Conservation (phyloP, 306 rosid species). For the Pyrus bretschneideri region DNA sequence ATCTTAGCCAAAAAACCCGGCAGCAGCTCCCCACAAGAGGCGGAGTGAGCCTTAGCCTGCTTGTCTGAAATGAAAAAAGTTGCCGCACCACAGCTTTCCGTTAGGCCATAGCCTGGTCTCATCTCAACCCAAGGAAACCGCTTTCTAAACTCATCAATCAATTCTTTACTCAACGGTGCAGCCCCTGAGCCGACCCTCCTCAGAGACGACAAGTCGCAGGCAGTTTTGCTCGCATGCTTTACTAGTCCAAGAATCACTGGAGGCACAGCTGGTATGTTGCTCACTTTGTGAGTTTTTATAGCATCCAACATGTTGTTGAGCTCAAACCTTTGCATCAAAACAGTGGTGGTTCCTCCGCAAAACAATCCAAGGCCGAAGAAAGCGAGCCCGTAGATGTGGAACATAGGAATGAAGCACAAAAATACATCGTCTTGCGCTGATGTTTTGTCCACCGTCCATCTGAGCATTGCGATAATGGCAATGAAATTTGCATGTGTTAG, state of each 20-base stretch:
- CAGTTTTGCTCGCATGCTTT: constrained; percentile 37
- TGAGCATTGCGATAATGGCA: constrained; percentile 33
- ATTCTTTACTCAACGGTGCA: constrained; percentile 76
- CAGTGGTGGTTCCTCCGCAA: constrained; percentile 45
- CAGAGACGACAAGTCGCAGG: constrained; percentile 46
- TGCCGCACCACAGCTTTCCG: constrained; percentile 62
- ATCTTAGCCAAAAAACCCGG: constrained; percentile 66
- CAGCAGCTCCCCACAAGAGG: constrained; percentile 50
- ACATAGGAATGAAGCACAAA: constrained; percentile 83
- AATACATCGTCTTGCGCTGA: constrained; percentile 49
- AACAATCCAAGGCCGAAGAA: constrained; percentile 67
- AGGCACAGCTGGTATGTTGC: constrained; percentile 72
- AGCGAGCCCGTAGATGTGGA: constrained; percentile 71
- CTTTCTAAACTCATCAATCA: constrained; percentile 45
- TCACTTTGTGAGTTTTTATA: constrained; percentile 47
- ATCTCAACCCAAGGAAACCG: constrained; percentile 82
- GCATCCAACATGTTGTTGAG: constrained; percentile 52
- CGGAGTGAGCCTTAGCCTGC: constrained; percentile 44
- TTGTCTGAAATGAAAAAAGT: constrained; percentile 34
- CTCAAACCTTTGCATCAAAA: constrained; percentile 61
- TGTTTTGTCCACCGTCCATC: constrained; percentile 46
- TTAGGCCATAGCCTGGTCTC: constrained; percentile 79
- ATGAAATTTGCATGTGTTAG: constrained; percentile 71
- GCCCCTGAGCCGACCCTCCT: constrained; percentile 73
- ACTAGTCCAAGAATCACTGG: constrained; percentile 74